Conservation (phyloP, 1,284 basidiomycete species). For the Jaminaea rosea region DNA sequence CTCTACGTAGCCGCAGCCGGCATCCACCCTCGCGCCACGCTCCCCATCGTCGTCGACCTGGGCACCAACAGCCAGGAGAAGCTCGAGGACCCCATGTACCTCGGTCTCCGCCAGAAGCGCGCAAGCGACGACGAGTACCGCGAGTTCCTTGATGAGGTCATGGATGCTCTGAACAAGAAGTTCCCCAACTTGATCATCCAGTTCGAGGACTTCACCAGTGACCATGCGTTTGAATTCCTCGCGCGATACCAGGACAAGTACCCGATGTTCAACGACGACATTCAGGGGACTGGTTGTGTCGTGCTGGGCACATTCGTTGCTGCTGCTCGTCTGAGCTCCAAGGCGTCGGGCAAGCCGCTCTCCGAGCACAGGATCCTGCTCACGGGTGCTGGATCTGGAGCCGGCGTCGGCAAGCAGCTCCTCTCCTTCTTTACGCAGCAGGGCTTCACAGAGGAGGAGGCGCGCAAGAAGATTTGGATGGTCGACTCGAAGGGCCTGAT, state of each 20-base stretch:
- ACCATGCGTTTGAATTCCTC: constrained; percentile 43
- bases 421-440: constrained; percentile 41
- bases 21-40: constrained; percentile 70
- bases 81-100: constrained; percentile 79
- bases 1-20: constrained; percentile 84
- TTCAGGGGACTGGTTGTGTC: constrained; percentile 51
- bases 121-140: constrained; percentile 44
- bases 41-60: constrained; percentile 63
- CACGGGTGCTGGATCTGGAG: constrained; percentile 78
- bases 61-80: constrained; percentile 78
- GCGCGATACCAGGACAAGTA: constrained; percentile 42
- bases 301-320: constrained; percentile 83
- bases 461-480: constrained; percentile 39
- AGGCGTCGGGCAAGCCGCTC: constrained; percentile 62
- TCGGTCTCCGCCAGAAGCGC: constrained; percentile 57
- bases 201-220: constrained; percentile 58
- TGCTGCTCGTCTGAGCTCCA: constrained; percentile 68
- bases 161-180: constrained; percentile 56
- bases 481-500: constrained; percentile 44
- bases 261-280: constrained; percentile 48
- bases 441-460: constrained; percentile 38
- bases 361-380: constrained; percentile 78
- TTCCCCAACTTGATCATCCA: constrained; percentile 73
- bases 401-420: constrained; percentile 54
- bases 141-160: constrained; percentile 86